Conservation (phyloP, 169 alveolate species). For the Plasmodium gaboni region DNA sequence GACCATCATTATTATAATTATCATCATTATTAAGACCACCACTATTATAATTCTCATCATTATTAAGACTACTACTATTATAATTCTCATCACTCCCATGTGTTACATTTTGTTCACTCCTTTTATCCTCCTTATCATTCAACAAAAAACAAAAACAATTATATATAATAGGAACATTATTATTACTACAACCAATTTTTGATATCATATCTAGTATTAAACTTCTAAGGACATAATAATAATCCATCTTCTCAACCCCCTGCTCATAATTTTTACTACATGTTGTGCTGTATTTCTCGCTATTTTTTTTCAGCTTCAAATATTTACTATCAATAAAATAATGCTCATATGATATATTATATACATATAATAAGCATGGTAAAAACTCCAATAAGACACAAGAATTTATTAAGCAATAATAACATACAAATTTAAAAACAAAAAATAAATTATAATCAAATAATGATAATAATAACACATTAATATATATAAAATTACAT, state of each 20-base stretch:
- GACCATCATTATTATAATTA: neutral
- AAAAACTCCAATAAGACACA: constrained; percentile 36
- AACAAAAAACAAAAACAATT: constrained; percentile 58
- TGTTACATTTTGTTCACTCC: neutral
- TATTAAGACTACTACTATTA: neutral
- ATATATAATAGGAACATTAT: constrained; percentile 63
- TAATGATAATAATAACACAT: constrained; percentile 57
- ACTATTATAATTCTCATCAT: neutral
- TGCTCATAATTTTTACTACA: too few species aligned
- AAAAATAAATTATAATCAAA: constrained; percentile 66
- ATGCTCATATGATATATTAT: constrained; percentile 29
- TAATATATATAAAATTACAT: constrained; percentile 58
- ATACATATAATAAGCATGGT: constrained; percentile 58
- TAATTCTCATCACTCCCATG: neutral
- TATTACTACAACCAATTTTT: constrained; percentile 74
- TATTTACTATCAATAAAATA: constrained; percentile 9
- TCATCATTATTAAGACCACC: neutral
- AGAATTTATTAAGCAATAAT: constrained; percentile 68
- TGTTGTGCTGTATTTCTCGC: neutral
- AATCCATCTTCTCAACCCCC: neutral
- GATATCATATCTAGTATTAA: constrained; percentile 30
- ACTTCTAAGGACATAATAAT: constrained; percentile 43
- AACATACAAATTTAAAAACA: constrained; percentile 73
- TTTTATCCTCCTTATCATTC: neutral
- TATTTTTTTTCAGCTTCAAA: neutral